Base-by-base conservation (phyloP, 2,329 filamentous ascomycete species). In the Pseudomassariella vexata region DNA sequence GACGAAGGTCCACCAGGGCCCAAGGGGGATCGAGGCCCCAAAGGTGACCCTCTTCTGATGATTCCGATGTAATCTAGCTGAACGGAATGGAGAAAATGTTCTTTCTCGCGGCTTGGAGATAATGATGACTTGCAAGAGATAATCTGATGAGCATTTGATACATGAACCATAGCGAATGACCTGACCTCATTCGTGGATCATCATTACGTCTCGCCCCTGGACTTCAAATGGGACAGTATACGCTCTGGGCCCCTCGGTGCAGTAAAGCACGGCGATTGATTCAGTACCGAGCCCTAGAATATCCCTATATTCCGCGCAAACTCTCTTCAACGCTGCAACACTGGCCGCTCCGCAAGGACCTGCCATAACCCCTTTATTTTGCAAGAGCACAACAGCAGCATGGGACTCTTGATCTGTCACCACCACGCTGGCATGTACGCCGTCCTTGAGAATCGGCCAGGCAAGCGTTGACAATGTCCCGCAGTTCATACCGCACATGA, bases 401-500 rank as follows among this genome's bases (percentile, higher is more conserved):
- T 87, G 81, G 0, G 73, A 66, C 37, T 87, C 79, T 9, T 54
- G 50, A 41, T 85, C 82, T 0, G 70, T 73, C 0, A 88, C 66
- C 0, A 69, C 71, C 0, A 79, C 55, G 32, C 70, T 72, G 1
- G 68, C 73, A 55, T 84, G 76, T 0, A 85, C 66, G 1, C 77
- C 72, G 0, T 60, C 49, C 6, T 61, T 55, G 4, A 89, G 50
- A 0, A 76, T 49, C 0, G 74, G 65, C 79, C 81, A 89, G 0
- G 82, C 78, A 1, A 70, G 75, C 0, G 62, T 62, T 0, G 81
- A 85, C 0, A 83, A 65, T 0, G 78, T 84, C 0, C 81, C 82
- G 39, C 82, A 88, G 42, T 84, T 77, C 61, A 88, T 73, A 0
- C 82, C 83, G 23, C 70, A 68, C 82, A 88, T 87, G 44, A 85